phyloP scores from a whole-genome alignment of 2,329 filamentous ascomycete species.

The Diaporthe australafricana region DNA sequence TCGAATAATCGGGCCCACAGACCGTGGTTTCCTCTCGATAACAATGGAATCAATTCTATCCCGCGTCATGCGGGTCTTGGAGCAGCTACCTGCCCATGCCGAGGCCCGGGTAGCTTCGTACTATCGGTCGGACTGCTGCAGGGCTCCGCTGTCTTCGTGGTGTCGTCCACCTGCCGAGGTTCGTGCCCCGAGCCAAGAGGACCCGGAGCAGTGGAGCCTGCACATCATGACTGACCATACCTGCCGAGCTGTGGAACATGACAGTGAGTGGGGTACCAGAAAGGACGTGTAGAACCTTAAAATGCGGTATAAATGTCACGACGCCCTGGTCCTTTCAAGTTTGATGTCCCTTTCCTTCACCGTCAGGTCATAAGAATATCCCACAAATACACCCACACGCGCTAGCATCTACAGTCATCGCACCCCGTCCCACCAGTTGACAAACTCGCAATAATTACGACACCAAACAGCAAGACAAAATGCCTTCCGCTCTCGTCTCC shows the following conservation, averaged over 20 bases:
- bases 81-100: background rate
- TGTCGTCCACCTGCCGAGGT: background rate
- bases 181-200: background rate
- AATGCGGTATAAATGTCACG: background rate
- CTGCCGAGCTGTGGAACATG: background rate
- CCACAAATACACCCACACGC: background rate
- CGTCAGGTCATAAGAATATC: background rate
- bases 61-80: background rate
- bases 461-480: conserved; percentile 9
- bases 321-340: background rate
- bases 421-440: too few relatives aligned
- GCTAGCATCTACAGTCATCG: too few relatives aligned
- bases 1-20: background rate
- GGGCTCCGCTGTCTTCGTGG: background rate
- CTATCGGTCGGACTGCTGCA: background rate
- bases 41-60: background rate
- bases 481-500: conserved; percentile 39
- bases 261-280: conserved; percentile 10
- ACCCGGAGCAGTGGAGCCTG: background rate
- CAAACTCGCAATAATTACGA: background rate
- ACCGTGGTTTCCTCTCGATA: background rate
- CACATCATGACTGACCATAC: background rate
- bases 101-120: too few relatives aligned
- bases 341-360: fast-evolving
- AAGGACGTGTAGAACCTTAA: background rate